Evolutionary conservation across 495 filamentous ascomycete species (phyloP), one percentile per base, ranked within the genome.

Genomic region (Amniculicola lignicola): DNA sequence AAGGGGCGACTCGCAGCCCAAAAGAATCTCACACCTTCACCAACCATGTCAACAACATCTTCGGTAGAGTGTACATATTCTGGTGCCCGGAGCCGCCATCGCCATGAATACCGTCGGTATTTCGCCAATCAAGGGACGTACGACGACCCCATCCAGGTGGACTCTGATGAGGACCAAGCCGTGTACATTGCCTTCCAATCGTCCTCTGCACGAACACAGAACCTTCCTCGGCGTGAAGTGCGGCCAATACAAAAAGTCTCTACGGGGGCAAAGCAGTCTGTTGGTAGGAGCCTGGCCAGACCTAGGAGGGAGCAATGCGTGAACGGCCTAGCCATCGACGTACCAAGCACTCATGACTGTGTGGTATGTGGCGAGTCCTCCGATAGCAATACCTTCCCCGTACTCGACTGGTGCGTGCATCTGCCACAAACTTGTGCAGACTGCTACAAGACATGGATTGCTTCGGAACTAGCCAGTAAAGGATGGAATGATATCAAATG

Each of bases 401-500:
- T 36, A 6, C 51, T 60, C 3, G 37, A 28, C 6, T 21, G 50
- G 6, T 64, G 62, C 33, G 28, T 28, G 7, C 62, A 64, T 33
- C 24, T 57, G 27, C 48, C 57, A 0, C 22, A 61, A 6, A 54
- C 37, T 15, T 64, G 62, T 24, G 14, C 1, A 9, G 46, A 25
- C 11, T 64, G 62, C 29, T 64, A 27, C 37, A n/a, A 41, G 18
- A 28, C 12, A 2, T 64, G 57, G 57, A 61, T 64, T 11, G 33
- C 23, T 6, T 43, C 62, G 9, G 40, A 60, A 19, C 39, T 64
- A 1, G 21, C 54, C 9, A 51, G 19, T 16, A 57, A 52, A 25
- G 10, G n/a, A n/a, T 64, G 62, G 62, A 48, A 46, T 16, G 24
- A 35, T 3, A 53, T 64, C 33, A 61, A 41, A 21, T 64, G 62